Percentiles rank a stretch among this genome's conserved stretches.
phyloP scores from a whole-genome alignment of 176 grass and related monocot genomes.

The Stipa capillata region DNA sequence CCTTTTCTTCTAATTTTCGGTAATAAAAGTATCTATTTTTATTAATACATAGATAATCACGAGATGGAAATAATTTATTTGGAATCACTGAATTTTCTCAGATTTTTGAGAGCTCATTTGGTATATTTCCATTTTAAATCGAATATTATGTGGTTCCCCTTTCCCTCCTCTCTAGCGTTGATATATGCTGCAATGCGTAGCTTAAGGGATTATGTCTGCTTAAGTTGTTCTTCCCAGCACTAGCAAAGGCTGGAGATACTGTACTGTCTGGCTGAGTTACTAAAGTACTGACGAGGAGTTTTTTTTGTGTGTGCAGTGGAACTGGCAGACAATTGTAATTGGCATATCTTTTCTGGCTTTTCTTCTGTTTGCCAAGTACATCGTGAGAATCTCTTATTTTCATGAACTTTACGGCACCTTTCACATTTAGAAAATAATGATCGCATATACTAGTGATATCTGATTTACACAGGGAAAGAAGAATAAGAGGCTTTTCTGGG shows the following conservation, averaged over 20 bases:
- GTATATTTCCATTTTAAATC: not conserved
- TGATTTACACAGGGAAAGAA: slow-evolving; percentile 62
- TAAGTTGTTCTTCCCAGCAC: not conserved
- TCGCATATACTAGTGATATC: not conserved
- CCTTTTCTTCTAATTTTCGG: not conserved
- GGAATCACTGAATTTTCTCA: not conserved
- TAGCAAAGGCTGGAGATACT: not conserved
- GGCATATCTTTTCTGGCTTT: slow-evolving; percentile 57
- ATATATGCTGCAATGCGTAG: no score
- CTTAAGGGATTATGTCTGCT: no score
- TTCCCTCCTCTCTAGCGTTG: no score
- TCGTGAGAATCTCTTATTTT: slow-evolving; percentile 42
- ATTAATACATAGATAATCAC: not conserved
- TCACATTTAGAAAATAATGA: not conserved
- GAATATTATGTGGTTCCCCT: no score
- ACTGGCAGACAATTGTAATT: slow-evolving; percentile 92
- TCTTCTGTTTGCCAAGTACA: slow-evolving; percentile 66
- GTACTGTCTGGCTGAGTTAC: not conserved
- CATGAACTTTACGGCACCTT: not conserved
- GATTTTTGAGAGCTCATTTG: not conserved
- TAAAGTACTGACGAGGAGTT: not conserved
- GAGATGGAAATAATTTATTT: not conserved
- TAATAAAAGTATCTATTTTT: not conserved
- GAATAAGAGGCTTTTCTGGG: slow-evolving; percentile 78
- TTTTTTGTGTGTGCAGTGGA: slow-evolving; percentile 60